A percentile compares a stretch with the other conserved stretches of the same genome.
Evolutionary conservation across 1,284 basidiomycete species (phyloP).

Genomic region (Ceratobasidium sp.): DNA sequence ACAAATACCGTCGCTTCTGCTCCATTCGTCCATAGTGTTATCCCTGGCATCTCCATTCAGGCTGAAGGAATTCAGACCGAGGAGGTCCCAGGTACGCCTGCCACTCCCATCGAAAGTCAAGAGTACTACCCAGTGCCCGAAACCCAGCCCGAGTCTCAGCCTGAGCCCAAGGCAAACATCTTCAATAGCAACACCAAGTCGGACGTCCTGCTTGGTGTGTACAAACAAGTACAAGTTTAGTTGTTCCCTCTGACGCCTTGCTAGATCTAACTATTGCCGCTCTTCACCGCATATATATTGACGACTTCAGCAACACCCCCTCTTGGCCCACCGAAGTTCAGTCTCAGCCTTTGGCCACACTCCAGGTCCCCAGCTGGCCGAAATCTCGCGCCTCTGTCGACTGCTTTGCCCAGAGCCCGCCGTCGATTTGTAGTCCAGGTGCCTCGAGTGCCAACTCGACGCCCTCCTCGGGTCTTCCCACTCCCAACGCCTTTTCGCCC

Average conservation of each 20-base stretch:
- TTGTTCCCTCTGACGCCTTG: conserved; percentile 14
- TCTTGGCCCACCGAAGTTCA: neutral
- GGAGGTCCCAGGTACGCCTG: conserved; percentile 24
- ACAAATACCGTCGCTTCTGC: neutral
- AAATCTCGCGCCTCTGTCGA: neutral
- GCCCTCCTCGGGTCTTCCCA: conserved; percentile 11
- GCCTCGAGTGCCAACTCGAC: conserved; percentile 28
- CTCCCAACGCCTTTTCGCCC: conserved; percentile 20
- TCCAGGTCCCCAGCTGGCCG: neutral
- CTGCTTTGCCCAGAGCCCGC: conserved; percentile 16
- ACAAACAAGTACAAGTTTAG: neutral
- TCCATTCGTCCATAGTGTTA: neutral
- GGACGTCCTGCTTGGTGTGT: conserved; percentile 36
- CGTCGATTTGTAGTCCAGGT: conserved; percentile 1
- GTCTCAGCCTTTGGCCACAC: neutral
- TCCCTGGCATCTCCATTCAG: conserved; percentile 6
- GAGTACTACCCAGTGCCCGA: conserved; percentile 5
- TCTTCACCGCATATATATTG: conserved; percentile 34
- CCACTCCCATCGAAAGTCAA: conserved; percentile 23
- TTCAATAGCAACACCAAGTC: conserved; percentile 29
- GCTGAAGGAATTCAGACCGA: conserved; percentile 1
- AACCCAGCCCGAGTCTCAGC: conserved; percentile 9
- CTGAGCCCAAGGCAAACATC: conserved; percentile 17
- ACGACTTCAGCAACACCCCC: conserved; percentile 2
- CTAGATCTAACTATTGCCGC: conserved; percentile 26